Percentiles rank a stretch among this genome's conserved stretches.
phyloP scores from a whole-genome alignment of 2,329 filamentous ascomycete genomes.

The Zasmidium cellare region DNA sequence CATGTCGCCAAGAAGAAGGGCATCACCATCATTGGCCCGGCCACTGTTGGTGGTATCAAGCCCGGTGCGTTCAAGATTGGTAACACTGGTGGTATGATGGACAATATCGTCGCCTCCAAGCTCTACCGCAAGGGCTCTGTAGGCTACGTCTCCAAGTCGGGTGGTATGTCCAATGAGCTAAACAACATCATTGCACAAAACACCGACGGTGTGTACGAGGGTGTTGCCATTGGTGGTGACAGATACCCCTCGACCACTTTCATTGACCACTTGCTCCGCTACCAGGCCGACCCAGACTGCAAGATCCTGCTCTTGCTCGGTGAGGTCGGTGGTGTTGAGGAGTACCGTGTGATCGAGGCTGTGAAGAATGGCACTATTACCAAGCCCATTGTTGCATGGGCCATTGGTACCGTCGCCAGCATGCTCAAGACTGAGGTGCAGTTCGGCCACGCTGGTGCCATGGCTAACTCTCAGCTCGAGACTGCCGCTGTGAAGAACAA shows the following conservation, averaged over 20 bases:
- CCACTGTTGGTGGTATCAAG: constrained; percentile 99
- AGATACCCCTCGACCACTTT: constrained; percentile 98
- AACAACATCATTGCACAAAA: constrained; percentile 99
- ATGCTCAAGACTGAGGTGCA: constrained; percentile 99
- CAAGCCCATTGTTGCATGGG: constrained; percentile 99
- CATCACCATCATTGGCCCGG: constrained; percentile 96
- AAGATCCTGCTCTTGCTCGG: constrained; percentile 95
- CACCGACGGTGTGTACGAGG: constrained; percentile 98
- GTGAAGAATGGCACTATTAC: constrained; percentile 92
- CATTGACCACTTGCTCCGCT: constrained; percentile 96
- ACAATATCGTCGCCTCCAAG: constrained; percentile 99
- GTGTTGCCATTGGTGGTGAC: constrained; percentile 98
- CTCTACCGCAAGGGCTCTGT: constrained; percentile 99
- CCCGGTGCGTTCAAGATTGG: constrained; percentile 99
- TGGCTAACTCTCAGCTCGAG: constrained; percentile 99
- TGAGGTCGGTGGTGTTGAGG: constrained; percentile 98
- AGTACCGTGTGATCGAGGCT: constrained; percentile 99
- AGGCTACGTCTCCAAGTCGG: constrained; percentile 99
- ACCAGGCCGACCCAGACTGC: constrained; percentile 94
- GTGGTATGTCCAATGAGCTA: constrained; percentile 99
- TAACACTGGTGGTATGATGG: constrained; percentile 99
- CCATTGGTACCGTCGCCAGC: constrained; percentile 97
- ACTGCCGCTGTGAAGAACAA: constrained; percentile 96
- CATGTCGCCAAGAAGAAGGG: constrained; percentile 98
- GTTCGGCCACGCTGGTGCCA: constrained; percentile 97